A percentile compares a stretch with the other conserved stretches of the same genome.
Conservation (phyloP, 495 filamentous ascomycete genomes). For the Penicillium paradoxum region DNA sequence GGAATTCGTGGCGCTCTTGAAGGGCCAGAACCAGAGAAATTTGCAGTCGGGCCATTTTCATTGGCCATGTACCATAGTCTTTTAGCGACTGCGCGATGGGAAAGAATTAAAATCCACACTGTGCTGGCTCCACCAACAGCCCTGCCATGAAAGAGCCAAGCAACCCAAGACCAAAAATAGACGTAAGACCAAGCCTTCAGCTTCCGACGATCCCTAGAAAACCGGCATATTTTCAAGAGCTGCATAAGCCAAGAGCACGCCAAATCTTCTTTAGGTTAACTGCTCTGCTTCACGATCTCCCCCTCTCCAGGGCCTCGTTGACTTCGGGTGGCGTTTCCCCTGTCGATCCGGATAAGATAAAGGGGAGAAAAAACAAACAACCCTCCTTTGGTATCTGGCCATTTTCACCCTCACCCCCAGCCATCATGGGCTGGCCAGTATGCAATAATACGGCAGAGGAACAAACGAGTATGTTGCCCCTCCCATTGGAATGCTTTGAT, state of each 20-base stretch:
- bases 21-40: not conserved
- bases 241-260: not conserved
- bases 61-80: not conserved
- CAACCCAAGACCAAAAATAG: not conserved
- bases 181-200: constrained; percentile 1
- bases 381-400: constrained; percentile 2
- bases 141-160: not conserved
- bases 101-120: not conserved
- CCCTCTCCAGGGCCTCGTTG: not conserved
- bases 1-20: constrained; percentile 8
- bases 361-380: constrained; percentile 7
- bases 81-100: not conserved
- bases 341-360: constrained; percentile 29
- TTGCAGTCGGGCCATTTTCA: not conserved
- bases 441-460: constrained; percentile 48
- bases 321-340: constrained; percentile 6
- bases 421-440: constrained; percentile 46
- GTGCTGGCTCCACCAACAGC: not conserved
- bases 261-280: not conserved
- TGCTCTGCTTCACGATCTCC: not conserved
- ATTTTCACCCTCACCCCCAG: constrained; percentile 7
- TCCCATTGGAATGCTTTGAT: not conserved
- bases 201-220: not conserved
- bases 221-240: not conserved
- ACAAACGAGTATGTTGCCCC: constrained; percentile 35